Base-by-base conservation (phyloP, 805 yeast genomes). In the Metschnikowia santaceciliae region DNA sequence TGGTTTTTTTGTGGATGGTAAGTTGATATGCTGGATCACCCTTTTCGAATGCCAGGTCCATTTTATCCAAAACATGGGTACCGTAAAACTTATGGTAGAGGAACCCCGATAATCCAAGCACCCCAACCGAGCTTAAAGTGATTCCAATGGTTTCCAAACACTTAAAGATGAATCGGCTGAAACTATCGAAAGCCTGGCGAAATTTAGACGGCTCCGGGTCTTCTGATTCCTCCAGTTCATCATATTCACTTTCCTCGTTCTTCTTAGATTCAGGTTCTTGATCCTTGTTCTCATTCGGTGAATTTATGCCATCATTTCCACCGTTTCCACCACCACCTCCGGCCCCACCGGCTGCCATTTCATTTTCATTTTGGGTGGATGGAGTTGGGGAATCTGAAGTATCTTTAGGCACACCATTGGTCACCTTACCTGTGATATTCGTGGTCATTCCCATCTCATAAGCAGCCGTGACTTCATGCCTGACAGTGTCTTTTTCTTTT, bases 81-180 rank as follows among this genome's bases (percentile, higher is more conserved):
- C 78, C 72, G 65, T 88, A 88, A 44, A 79, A 69, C 42, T 74
- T 72, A 62, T 88, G 96, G 63, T 88, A 88, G 13, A 79, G 59
- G n/a, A 81, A 61, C 2, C 96, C 96, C 2, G 92, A 86, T 2
- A 81, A 67, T 0, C 88, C 92, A 15, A 88, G 72, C 35, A 88
- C 80, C 2, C 81, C 75, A 34, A 88, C 66, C 2, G 91, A 83
- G 14, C 88, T 81, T 42, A 86, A 70, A 15, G 91, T 86, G 42
- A 88, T 81, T 2, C 88, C 82, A 0, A 84, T 82, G 0, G 94
- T 82, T 62, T 88, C 94, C 4, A 78, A 53, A 51, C 82, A 76
- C 58, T 81, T 83, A 51, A 57, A 54, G 4, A 60, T 32, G 23
- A 74, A 71, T 20, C 54, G 50, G 0, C 62, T 57, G 17, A 68